phyloP scores from a whole-genome alignment of 352 stramenopile species.

The Globisporangium takayamanum region DNA sequence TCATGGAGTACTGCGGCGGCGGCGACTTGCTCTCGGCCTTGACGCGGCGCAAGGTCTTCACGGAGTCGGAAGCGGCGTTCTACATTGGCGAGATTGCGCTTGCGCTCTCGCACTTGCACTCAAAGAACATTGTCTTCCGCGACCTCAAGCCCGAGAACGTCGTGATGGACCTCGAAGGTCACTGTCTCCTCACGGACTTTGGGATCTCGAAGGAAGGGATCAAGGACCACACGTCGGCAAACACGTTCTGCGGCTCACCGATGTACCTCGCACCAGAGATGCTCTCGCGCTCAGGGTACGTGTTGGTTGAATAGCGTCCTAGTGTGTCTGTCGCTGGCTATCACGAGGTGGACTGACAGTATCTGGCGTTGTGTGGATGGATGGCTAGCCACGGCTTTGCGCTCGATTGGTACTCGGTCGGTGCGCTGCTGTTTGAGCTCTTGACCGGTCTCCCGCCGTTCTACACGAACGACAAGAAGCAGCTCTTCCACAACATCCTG shows the following conservation, averaged over 20 bases:
- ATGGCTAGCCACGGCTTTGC: slow-evolving; percentile 55
- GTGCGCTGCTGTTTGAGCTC: slow-evolving; percentile 72
- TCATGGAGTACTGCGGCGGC: slow-evolving; percentile 85
- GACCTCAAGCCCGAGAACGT: slow-evolving; percentile 86
- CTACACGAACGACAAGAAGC: slow-evolving; percentile 87
- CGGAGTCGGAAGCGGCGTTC: slow-evolving; percentile 68
- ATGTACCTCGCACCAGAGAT: slow-evolving; percentile 86
- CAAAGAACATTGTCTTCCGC: slow-evolving; percentile 85
- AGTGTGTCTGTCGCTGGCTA: background rate
- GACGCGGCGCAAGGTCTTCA: slow-evolving; percentile 76
- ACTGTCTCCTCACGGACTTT: slow-evolving; percentile 80
- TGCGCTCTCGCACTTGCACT: slow-evolving; percentile 77
- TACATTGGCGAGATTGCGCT: slow-evolving; percentile 84
- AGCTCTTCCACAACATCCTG: slow-evolving; percentile 88
- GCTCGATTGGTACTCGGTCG: slow-evolving; percentile 83
- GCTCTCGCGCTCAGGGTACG: slow-evolving; percentile 61
- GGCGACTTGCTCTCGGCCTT: slow-evolving; percentile 72
- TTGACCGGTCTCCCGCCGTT: slow-evolving; percentile 81
- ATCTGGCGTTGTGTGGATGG: background rate
- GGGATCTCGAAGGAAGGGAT: slow-evolving; percentile 86
- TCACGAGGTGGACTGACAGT: too few species aligned
- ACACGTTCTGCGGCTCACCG: slow-evolving; percentile 82
- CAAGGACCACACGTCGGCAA: slow-evolving; percentile 80
- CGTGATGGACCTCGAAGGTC: slow-evolving; percentile 79
- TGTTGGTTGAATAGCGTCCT: background rate